phyloP scores from a whole-genome alignment of 768 basidiomycete genomes.

The Mycena olivaceomarginata region DNA sequence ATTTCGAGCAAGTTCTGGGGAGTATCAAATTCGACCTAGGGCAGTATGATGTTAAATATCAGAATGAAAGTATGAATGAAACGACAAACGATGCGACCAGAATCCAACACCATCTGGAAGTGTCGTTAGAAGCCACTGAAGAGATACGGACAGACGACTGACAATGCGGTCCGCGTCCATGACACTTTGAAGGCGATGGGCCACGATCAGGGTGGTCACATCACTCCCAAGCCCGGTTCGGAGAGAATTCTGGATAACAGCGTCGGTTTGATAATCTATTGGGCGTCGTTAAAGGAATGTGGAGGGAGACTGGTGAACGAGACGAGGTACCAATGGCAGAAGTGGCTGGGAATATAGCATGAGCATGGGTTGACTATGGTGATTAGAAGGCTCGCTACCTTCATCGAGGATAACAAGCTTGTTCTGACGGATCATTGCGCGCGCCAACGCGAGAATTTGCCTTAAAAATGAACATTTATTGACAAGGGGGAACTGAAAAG shows the following conservation, averaged over 20 bases:
- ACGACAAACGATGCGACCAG: background rate
- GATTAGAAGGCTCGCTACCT: background rate
- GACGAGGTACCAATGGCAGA: conserved; percentile 36
- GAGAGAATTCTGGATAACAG: conserved; percentile 64
- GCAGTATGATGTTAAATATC: background rate
- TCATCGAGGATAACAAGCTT: conserved; percentile 48
- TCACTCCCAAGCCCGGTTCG: conserved; percentile 25
- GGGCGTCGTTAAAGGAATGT: too few species aligned
- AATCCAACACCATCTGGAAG: conserved; percentile 39
- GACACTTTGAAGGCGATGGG: conserved; percentile 37
- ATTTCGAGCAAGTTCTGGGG: conserved; percentile 72
- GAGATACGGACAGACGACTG: background rate
- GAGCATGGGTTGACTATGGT: background rate
- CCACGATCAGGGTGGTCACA: conserved; percentile 31
- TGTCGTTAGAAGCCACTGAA: background rate
- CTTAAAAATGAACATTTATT: conserved; percentile 36
- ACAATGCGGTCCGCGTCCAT: conserved; percentile 38
- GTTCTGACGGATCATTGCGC: conserved; percentile 42
- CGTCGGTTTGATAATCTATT: conserved; percentile 58
- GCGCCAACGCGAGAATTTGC: conserved; percentile 66
- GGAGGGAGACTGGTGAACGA: background rate
- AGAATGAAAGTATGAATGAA: background rate
- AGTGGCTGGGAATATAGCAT: conserved; percentile 21
- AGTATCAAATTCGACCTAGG: conserved; percentile 71
- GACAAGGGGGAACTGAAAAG: too few species aligned